Base-by-base conservation (phyloP, 1,139 yeast species). In the Ogataea hybrid region DNA sequence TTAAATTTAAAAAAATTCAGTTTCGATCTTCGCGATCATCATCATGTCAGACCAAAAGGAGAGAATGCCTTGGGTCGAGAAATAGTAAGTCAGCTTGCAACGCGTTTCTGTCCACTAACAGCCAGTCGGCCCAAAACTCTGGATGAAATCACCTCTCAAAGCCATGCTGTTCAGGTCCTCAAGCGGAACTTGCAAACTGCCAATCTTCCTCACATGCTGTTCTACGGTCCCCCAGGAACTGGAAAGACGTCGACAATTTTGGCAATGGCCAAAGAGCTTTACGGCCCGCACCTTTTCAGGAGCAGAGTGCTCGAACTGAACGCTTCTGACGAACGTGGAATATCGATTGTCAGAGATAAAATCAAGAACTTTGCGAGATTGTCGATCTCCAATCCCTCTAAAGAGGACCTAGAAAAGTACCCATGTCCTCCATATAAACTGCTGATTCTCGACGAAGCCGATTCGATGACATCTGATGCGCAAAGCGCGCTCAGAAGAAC, bases 381-480 rank as follows among this genome's bases (percentile, higher is more conserved):
- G 38, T 78, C 94, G 0, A 89, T 92, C 2, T 83, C 97, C 1
- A 84, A 84, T 48, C 94, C 97, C 0, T 63, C 84, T 1, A 69
- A 71, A 12, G 82, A 81, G 30, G 92, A 84, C 55, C 64, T 75
- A 44, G 77, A 69, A 29, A 73, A 80, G 12, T 88, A 88, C 62
- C 97, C 97, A 1, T 92, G 97, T 61, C 97, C 97, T 2, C 96
- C 96, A 6, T 90, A 84, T 64, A 90, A 90, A 61, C 42, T 62
- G 39, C 79, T 82, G 48, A 84, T 88, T 36, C 65, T 90, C 42
- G 97, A 92, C 67, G 98, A 92, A 64, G 98, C 98, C 0, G 98
- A 92, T 62, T 86, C 95, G 15, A 92, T 92, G 98, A 92, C 98
- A n/a, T 79, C 86, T 36, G 98, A 92, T 63, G 98, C 98, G 0